Conservation (phyloP, 805 yeast species). For the Candida succiphila region DNA sequence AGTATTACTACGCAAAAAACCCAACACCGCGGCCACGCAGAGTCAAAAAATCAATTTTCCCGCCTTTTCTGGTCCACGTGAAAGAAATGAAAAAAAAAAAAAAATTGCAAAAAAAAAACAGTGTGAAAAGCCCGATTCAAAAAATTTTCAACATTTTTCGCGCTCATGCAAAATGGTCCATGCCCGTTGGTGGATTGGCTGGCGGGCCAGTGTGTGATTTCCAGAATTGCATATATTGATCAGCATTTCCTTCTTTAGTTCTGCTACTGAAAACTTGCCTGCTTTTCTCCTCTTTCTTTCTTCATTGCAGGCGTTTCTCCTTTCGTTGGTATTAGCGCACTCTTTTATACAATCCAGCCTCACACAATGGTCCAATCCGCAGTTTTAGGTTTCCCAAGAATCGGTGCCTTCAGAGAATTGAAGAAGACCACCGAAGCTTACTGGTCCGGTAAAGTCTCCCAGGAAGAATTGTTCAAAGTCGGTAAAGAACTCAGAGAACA, state of each 20-base stretch:
- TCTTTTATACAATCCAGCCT: too few relatives aligned
- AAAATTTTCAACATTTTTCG: neutral
- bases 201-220: too few relatives aligned
- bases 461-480: constrained; percentile 79
- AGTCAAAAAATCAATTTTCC: too few relatives aligned
- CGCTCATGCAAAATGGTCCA: too few relatives aligned
- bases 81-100: too few relatives aligned
- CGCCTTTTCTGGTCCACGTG: too few relatives aligned
- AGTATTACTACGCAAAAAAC: too few relatives aligned
- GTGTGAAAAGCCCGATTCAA: too few relatives aligned
- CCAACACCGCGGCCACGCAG: too few relatives aligned
- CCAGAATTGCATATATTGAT: neutral
- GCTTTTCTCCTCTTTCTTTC: neutral
- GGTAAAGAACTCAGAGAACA: constrained; percentile 92
- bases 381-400: constrained; percentile 99
- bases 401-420: constrained; percentile 98
- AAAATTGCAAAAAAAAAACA: too few relatives aligned
- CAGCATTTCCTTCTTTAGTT: neutral
- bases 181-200: neutral
- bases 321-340: neutral
- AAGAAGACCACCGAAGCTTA: constrained; percentile 98
- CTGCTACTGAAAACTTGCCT: neutral
- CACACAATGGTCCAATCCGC: constrained; percentile 93
- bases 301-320: neutral
- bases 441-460: constrained; percentile 91